A percentile compares a stretch with the other conserved stretches of the same genome.
phyloP scores from a whole-genome alignment of 176 grass and related monocot species.

The Oryza meyeriana region DNA sequence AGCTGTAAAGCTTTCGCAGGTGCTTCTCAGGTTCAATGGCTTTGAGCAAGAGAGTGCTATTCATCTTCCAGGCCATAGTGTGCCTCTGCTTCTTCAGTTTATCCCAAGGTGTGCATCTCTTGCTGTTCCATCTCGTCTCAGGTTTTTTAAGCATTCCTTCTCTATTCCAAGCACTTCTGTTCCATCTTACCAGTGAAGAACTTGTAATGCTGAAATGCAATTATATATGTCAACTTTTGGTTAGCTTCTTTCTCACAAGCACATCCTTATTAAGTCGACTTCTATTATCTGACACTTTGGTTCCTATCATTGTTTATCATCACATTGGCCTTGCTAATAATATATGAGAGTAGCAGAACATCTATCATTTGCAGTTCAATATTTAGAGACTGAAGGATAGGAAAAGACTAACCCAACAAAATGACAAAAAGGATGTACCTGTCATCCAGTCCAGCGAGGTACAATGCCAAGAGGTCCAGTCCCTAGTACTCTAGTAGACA shows the following conservation, averaged over 20 bases:
- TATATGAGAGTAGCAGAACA: not conserved
- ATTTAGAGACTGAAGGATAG: conserved; percentile 16
- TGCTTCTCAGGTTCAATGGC: conserved; percentile 32
- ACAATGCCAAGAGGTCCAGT: conserved; percentile 22
- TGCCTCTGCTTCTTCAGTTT: conserved; percentile 38
- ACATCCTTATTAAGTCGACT: not conserved
- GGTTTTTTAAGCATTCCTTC: not conserved
- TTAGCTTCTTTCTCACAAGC: conserved; percentile 2
- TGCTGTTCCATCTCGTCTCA: not conserved
- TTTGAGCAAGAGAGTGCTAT: not conserved
- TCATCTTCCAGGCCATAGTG: conserved; percentile 32
- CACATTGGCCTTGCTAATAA: not conserved
- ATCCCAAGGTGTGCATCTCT: conserved; percentile 29
- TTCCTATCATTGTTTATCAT: not conserved
- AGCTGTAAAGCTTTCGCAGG: not conserved
- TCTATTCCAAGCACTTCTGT: not conserved
- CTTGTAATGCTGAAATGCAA: conserved; percentile 11
- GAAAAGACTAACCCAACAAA: conserved; percentile 8
- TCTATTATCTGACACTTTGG: not conserved
- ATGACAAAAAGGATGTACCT: not conserved
- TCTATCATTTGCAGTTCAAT: not conserved
- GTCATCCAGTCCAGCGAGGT: not conserved
- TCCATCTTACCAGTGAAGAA: not conserved
- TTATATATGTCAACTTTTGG: not conserved
- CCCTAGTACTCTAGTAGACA: conserved; percentile 20